phyloP scores from a whole-genome alignment of 495 filamentous ascomycete species.

The Stereocaulon alpinum region DNA sequence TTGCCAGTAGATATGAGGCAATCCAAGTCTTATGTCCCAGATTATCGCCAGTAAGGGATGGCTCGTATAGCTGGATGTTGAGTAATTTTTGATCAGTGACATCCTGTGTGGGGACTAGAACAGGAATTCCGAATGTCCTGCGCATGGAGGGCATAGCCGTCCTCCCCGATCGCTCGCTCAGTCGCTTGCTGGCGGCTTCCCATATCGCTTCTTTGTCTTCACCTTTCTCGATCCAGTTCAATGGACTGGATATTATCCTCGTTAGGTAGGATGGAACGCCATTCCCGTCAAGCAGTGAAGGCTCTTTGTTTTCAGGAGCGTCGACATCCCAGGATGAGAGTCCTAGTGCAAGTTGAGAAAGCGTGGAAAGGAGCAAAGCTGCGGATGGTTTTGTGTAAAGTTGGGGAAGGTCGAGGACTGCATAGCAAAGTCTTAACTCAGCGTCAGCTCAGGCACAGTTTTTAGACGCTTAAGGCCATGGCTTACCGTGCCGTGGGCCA shows the following conservation, averaged over 20 bases:
- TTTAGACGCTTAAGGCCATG: neutral
- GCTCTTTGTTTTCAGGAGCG: slow-evolving; percentile 5
- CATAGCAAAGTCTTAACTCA: neutral
- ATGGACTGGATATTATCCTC: slow-evolving; percentile 58
- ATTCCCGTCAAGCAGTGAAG: slow-evolving; percentile 24
- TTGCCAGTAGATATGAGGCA: slow-evolving; percentile 75
- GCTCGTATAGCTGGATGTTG: slow-evolving; percentile 68
- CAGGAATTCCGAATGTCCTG: slow-evolving; percentile 60
- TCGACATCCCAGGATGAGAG: slow-evolving; percentile 26
- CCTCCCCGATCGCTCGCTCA: slow-evolving; percentile 78
- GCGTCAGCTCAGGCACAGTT: neutral
- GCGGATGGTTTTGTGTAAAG: slow-evolving; percentile 41
- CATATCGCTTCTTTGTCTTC: slow-evolving; percentile 63
- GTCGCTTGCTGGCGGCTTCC: slow-evolving; percentile 63
- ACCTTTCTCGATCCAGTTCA: slow-evolving; percentile 67
- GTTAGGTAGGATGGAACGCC: slow-evolving; percentile 56
- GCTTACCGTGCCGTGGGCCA: slow-evolving; percentile 3
- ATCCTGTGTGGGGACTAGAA: slow-evolving; percentile 13
- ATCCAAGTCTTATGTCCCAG: slow-evolving; percentile 91
- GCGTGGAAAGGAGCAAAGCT: slow-evolving; percentile 34
- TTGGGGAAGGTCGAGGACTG: slow-evolving; percentile 46
- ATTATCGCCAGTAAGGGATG: slow-evolving; percentile 74
- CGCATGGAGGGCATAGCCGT: slow-evolving; percentile 69
- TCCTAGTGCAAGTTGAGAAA: slow-evolving; percentile 36
- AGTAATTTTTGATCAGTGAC: slow-evolving; percentile 40